Evolutionary conservation across 2,329 filamentous ascomycete species (phyloP).

Genomic region (Fusarium heterosporum): DNA sequence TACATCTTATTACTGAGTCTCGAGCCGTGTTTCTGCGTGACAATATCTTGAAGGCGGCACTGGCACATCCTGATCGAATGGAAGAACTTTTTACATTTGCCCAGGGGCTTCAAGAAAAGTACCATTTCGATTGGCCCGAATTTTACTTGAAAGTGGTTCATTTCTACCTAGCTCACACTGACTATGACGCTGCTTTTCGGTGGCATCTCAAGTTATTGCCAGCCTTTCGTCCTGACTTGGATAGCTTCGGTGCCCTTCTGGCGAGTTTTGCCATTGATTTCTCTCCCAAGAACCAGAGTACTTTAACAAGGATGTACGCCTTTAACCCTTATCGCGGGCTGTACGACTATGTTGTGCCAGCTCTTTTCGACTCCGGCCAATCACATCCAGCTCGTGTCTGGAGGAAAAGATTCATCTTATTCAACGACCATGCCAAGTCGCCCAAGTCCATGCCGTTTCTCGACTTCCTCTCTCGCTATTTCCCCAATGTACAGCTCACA

Average conservation of each 20-base stretch:
- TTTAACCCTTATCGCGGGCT: slow-evolving; percentile 57
- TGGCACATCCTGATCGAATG: slow-evolving; percentile 45
- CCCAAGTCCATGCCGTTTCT: slow-evolving; percentile 61
- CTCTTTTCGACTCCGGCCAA: slow-evolving; percentile 61
- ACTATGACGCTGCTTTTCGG: slow-evolving; percentile 54
- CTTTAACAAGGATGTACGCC: slow-evolving; percentile 60
- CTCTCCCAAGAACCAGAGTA: slow-evolving; percentile 53
- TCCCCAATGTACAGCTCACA: slow-evolving; percentile 54
- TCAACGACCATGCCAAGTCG: slow-evolving; percentile 57
- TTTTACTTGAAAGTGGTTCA: slow-evolving; percentile 62
- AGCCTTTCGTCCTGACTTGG: slow-evolving; percentile 56
- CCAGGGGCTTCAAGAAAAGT: slow-evolving; percentile 52
- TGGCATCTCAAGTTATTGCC: slow-evolving; percentile 63
- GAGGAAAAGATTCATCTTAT: slow-evolving; percentile 57
- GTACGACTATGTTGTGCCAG: slow-evolving; percentile 65
- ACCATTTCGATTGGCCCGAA: slow-evolving; percentile 60
- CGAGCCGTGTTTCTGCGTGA: slow-evolving; percentile 48
- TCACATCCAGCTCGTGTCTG: slow-evolving; percentile 60
- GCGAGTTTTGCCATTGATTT: slow-evolving; percentile 57
- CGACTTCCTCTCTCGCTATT: slow-evolving; percentile 60
- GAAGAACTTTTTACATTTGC: slow-evolving; percentile 45
- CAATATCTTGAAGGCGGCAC: slow-evolving; percentile 47
- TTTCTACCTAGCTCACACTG: slow-evolving; percentile 55
- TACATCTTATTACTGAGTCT: slow-evolving; percentile 37
- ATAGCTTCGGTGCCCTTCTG: slow-evolving; percentile 58